Base-by-base conservation (phyloP, 352 stramenopile genomes). In the Pythium oligandrum region DNA sequence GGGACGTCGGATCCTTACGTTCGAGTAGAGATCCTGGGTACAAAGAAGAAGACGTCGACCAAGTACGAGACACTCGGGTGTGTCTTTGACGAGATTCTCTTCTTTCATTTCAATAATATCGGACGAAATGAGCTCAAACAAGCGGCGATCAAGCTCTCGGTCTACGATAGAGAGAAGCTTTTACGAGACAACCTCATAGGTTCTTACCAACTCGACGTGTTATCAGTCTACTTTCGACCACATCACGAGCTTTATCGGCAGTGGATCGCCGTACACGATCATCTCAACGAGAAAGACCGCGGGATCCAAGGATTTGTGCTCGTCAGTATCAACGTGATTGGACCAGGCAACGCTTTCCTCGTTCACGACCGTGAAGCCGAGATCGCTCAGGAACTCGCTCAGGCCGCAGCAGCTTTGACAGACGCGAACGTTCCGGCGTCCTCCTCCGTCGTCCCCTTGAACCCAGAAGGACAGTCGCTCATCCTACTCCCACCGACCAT, bases 11-110 rank as follows among this genome's bases (percentile, higher is more conserved):
- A 98, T 61, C 90, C 90, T 11, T 90, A 96, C 39, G 90, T 88
- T 4, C 83, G 87, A 56, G 82, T 88, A 12, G 82, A 91, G 37
- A 73, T 93, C 1, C 64, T 96, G 47, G 78, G 69, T 0, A 35
- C 64, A 4, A 75, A 75, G 40, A 88, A 93, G 53, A 94, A 86
- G 51, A 88, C 82, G 4, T 84, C 86, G 6, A 91, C 75, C 8
- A 92, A 90, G 47, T 82, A 78, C 47, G 68, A 87, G 31, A 92
- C 84, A 6, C 70, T 96, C 30, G 82, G 73, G 1, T 93, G 78
- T 34, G 88, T 97, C 1, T 97, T 96, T 57, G 91, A 98, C 46
- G 88, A 98, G 56, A 76, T 88, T 5, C 59, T 96, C 17, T 96
- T 96, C 45, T 95, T 97, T 50, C 79, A 96, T 45, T 90, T 97